Evolutionary conservation across 805 yeast genomes (phyloP).

Genomic region (Candida glaebosa): DNA sequence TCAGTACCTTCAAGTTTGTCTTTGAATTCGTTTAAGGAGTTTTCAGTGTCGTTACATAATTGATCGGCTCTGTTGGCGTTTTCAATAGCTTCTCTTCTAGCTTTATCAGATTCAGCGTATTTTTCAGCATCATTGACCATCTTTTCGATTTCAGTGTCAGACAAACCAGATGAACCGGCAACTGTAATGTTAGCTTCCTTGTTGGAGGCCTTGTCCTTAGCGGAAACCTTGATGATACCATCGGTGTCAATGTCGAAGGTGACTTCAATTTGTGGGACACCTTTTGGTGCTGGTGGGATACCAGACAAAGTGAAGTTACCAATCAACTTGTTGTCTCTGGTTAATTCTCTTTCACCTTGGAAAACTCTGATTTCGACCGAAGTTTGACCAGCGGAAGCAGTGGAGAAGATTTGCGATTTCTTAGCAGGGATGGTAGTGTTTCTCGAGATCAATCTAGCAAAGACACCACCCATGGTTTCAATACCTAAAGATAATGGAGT

Average conservation of each 20-base stretch:
- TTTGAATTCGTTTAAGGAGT: constrained; percentile 46
- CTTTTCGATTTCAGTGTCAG: constrained; percentile 84
- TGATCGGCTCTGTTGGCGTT: constrained; percentile 81
- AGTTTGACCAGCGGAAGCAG: constrained; percentile 95
- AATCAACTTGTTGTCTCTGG: constrained; percentile 94
- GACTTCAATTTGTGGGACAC: constrained; percentile 92
- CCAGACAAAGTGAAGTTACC: constrained; percentile 96
- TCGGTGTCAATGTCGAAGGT: constrained; percentile 96
- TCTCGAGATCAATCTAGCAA: constrained; percentile 86
- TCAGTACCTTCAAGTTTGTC: constrained; percentile 45
- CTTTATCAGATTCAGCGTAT: constrained; percentile 83
- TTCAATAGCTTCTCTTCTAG: constrained; percentile 80
- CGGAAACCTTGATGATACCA: constrained; percentile 94
- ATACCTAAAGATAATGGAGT: constrained; percentile 91
- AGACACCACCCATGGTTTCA: constrained; percentile 97
- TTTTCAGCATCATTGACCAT: constrained; percentile 91
- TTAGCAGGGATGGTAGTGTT: constrained; percentile 96
- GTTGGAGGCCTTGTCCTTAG: constrained; percentile 89
- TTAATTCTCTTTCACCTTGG: constrained; percentile 99
- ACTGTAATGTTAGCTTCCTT: constrained; percentile 94
- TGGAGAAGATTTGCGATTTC: constrained; percentile 93
- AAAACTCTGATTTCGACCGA: constrained; percentile 95
- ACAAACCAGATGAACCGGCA: constrained; percentile 92
- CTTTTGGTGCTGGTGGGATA: constrained; percentile 94
- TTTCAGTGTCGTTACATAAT: constrained; percentile 55